Percentiles rank a stretch among this genome's conserved stretches.
phyloP scores from a whole-genome alignment of 176 grass and related monocot genomes.

The Oryza nivara region DNA sequence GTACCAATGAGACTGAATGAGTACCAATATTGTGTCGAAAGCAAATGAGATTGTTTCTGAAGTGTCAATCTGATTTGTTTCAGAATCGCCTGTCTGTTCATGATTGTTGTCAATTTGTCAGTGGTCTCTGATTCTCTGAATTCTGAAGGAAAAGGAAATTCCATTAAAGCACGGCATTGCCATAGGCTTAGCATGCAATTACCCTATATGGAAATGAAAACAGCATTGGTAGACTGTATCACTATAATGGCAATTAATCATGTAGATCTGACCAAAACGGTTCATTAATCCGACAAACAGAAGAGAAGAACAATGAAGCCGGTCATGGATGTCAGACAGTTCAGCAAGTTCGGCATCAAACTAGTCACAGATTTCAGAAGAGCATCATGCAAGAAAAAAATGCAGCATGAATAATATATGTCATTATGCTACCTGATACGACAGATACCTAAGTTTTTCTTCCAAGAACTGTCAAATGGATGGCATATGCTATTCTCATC shows the following conservation, averaged over 20 bases:
- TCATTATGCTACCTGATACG: constrained; percentile 35
- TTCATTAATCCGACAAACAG: constrained; percentile 3
- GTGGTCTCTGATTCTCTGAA: constrained; percentile 5
- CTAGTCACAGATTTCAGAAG: constrained; percentile 14
- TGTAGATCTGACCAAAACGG: background rate
- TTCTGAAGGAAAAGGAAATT: background rate
- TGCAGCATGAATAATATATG: background rate
- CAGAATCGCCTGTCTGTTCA: constrained; percentile 29
- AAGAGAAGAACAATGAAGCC: constrained; percentile 11
- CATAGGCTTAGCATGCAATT: background rate
- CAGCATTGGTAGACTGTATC: background rate
- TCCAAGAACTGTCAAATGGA: constrained; percentile 10
- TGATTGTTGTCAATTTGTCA: constrained; percentile 13
- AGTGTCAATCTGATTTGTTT: constrained; percentile 18
- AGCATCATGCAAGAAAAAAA: background rate
- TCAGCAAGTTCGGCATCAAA: constrained; percentile 18
- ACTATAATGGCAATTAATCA: constrained; percentile 18
- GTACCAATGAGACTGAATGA: constrained; percentile 15
- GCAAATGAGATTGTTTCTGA: background rate
- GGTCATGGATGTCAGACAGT: constrained; percentile 22
- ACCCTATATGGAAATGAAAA: constrained; percentile 6
- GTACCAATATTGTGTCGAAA: constrained; percentile 25
- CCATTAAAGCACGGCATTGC: background rate
- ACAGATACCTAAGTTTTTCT: constrained; percentile 31
- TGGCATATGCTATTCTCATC: background rate